Evolutionary conservation across 148 eudicot species (phyloP).

Genomic region (Arbutus unedo): DNA sequence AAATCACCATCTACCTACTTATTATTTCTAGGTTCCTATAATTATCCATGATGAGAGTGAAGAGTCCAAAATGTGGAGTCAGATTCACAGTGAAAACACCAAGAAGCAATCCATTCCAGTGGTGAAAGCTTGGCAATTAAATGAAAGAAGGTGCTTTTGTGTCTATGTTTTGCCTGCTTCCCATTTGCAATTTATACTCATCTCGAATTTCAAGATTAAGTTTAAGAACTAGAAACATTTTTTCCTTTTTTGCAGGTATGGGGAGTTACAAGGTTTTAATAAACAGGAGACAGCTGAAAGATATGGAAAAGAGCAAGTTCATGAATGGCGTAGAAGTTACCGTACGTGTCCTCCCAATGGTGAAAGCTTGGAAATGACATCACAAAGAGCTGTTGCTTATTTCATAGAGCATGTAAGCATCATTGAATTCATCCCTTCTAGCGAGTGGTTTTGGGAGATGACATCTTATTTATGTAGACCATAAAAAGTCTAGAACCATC

Average conservation of each 20-base stretch:
- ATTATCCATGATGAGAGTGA: conserved; percentile 39
- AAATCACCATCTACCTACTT: background rate
- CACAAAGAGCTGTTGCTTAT: conserved; percentile 49
- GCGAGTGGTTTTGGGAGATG: background rate
- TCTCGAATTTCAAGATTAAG: background rate
- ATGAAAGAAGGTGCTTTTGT: conserved; percentile 47
- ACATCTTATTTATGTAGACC: background rate
- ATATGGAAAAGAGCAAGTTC: conserved; percentile 50
- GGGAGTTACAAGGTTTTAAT: conserved; percentile 56
- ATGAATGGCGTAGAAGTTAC: conserved; percentile 57
- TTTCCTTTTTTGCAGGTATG: conserved; percentile 38
- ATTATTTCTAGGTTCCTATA: conserved; percentile 43
- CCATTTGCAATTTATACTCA: background rate
- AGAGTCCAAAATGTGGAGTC: conserved; percentile 38
- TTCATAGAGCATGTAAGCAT: conserved; percentile 50
- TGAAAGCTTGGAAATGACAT: conserved; percentile 60
- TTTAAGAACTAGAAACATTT: background rate
- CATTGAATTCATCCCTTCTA: background rate
- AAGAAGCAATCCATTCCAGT: conserved; percentile 40
- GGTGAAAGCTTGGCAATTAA: conserved; percentile 53
- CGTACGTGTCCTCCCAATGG: conserved; percentile 51
- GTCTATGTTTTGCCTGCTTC: conserved; percentile 3
- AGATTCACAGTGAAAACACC: conserved; percentile 39
- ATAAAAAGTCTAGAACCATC: background rate
- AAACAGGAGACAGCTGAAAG: conserved; percentile 47